Evolutionary conservation across 768 basidiomycete species (phyloP).

Genomic region (Trametopsis cervina): DNA sequence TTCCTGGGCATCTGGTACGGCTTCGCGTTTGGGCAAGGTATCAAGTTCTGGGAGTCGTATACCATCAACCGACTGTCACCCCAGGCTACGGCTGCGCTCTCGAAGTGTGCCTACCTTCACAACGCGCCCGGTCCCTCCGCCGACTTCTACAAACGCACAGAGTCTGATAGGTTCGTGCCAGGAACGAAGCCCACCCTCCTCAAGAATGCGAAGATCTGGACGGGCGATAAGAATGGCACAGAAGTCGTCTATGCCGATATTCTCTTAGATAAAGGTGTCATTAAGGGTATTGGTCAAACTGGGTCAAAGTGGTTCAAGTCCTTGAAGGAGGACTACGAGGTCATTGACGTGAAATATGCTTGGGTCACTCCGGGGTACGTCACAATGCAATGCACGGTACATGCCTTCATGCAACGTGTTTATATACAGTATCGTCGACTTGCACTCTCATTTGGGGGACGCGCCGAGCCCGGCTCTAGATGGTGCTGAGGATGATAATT

Average conservation of each 20-base stretch:
- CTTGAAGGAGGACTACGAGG: conserved; percentile 19
- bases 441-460: conserved; percentile 54
- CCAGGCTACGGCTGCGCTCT: conserved; percentile 24
- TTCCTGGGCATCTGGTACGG: conserved; percentile 12
- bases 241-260: conserved; percentile 56
- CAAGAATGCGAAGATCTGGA: conserved; percentile 74
- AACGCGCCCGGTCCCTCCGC: conserved; percentile 30
- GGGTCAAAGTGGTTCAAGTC: conserved; percentile 1
- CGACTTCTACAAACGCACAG: conserved; percentile 26
- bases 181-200: conserved; percentile 52
- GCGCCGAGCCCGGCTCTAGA: conserved; percentile 15
- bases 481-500: conserved; percentile 51
- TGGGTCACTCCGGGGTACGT: conserved; percentile 56
- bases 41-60: conserved; percentile 10
- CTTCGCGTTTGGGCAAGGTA: conserved; percentile 11
- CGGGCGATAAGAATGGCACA: conserved; percentile 50
- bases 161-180: conserved; percentile 47
- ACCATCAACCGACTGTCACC: conserved; percentile 16
- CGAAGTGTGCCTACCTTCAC: conserved; percentile 30
- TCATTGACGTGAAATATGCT: conserved; percentile 51
- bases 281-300: conserved; percentile 43
- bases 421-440: conserved; percentile 36
- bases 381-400: neutral
- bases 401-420: neutral
- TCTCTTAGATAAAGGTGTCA: conserved; percentile 55